Evolutionary conservation across 1,284 basidiomycete genomes (phyloP), one percentile per base, ranked within the genome.

Genomic region (Fistulinella cinereoalba): DNA sequence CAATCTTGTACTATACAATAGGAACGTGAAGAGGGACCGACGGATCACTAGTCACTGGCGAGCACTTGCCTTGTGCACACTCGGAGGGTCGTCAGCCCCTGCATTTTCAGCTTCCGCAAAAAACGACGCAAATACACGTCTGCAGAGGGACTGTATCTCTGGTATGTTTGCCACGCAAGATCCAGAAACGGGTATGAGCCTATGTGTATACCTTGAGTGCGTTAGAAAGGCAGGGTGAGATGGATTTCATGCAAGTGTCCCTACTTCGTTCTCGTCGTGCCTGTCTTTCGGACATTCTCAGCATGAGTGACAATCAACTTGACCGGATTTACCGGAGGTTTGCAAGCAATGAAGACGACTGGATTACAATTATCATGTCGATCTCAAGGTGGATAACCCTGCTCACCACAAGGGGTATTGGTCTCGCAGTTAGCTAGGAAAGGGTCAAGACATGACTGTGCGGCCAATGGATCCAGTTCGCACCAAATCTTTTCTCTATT

Each of bases 291-390:
- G 2, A 90, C 76, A 44, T 79, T 79, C 46, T 80, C 69, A 6
- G 89, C 71, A 55, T 88, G 80, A 36, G 75, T 76, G 25, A 75
- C 60, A n/a, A 88, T 77, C 10, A 92, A 68, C 51, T 77, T 68
- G n/a, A 90, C 82, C 0, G 89, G 88, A 58, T 91, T 82, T 27
- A 89, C 72, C 0, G 88, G 88, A 3, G 79, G 70, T 62, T 78
- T 84, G 64, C 85, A 89, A 8, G 85, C 81, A 42, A 92, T 85
- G 64, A 89, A 91, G 18, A 88, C 69, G 13, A 90, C 88, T 91
- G 51, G 10, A 36, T 18, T 8, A 21, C 21, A 5, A 21, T 6
- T 19, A 5, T 36, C 22, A 21, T 13, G 7, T 36, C 36, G 44
- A 33, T 16, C 31, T 40, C 40, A n/a, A 44, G 27, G 23, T 42